Conservation (phyloP, 805 yeast genomes). For the Candida hungchunana region DNA sequence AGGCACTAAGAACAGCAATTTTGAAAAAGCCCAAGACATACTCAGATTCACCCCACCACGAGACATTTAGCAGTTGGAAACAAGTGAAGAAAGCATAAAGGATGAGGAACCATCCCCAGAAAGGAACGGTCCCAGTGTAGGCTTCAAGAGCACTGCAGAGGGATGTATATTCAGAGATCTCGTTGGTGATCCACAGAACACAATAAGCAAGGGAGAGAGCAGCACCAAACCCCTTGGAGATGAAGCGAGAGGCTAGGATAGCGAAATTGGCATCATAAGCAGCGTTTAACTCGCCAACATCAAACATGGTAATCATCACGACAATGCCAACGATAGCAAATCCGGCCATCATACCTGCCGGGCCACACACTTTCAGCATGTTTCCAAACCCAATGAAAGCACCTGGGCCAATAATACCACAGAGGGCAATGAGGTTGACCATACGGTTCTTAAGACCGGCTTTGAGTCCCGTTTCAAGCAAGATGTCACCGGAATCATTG, state of each 20-base stretch:
- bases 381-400: slow-evolving; percentile 49
- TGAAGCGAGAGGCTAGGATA: slow-evolving; percentile 44
- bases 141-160: slow-evolving; percentile 44
- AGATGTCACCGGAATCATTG: slow-evolving; percentile 25
- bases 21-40: slow-evolving; percentile 49
- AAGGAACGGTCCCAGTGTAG: slow-evolving; percentile 49
- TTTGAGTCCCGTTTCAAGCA: slow-evolving; percentile 34
- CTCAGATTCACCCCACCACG: slow-evolving; percentile 54
- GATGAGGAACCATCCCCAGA: slow-evolving; percentile 51
- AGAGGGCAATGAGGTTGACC: slow-evolving; percentile 46
- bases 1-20: slow-evolving; percentile 42
- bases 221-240: slow-evolving; percentile 55
- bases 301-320: slow-evolving; percentile 51
- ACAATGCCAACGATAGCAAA: slow-evolving; percentile 49
- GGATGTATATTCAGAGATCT: slow-evolving; percentile 52
- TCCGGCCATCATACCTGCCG: slow-evolving; percentile 48
- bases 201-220: slow-evolving; percentile 50
- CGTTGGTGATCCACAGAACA: slow-evolving; percentile 52
- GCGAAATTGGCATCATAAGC: slow-evolving; percentile 51
- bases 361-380: slow-evolving; percentile 48
- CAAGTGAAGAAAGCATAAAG: slow-evolving; percentile 48
- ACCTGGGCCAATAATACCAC: slow-evolving; percentile 62
- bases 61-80: slow-evolving; percentile 48
- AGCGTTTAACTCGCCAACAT: slow-evolving; percentile 54
- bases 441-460: slow-evolving; percentile 48